Conservation (phyloP, 139 green algal species). For the Deuterostichococcus epilithicus region DNA sequence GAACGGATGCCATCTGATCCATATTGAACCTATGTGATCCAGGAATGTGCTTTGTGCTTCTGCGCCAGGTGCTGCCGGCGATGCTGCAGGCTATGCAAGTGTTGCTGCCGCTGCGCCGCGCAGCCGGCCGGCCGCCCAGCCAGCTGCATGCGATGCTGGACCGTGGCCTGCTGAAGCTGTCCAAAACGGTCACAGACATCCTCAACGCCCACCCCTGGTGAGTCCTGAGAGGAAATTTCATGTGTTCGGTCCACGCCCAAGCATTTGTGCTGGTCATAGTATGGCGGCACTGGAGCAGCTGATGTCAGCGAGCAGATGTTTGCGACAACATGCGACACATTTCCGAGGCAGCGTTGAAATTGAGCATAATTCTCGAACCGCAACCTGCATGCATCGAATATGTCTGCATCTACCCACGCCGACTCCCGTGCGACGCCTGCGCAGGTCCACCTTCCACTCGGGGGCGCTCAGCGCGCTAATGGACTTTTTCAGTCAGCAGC, state of each 20-base stretch:
- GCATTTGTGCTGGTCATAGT: no score
- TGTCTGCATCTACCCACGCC: no score
- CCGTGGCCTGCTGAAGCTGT: conserved; percentile 71
- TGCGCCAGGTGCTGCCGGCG: conserved; percentile 43
- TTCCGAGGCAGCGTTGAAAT: no score
- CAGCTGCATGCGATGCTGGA: conserved; percentile 64
- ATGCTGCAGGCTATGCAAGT: conserved; percentile 52
- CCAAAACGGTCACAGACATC: conserved; percentile 68
- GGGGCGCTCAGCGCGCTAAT: conserved; percentile 58
- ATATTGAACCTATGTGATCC: no score
- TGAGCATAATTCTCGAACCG: no score
- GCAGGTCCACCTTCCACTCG: conserved; percentile 62
- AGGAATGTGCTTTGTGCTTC: neutral
- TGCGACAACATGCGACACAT: no score
- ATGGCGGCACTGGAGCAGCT: neutral
- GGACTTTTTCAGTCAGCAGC: conserved; percentile 50
- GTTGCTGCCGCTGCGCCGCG: conserved; percentile 24
- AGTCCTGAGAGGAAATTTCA: no score
- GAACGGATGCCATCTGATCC: no score
- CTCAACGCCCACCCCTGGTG: conserved; percentile 79
- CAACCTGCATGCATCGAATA: no score
- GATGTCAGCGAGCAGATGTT: no score
- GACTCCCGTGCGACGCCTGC: neutral
- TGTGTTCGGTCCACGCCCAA: no score
- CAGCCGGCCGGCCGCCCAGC: neutral